Evolutionary conservation across 352 stramenopile species (phyloP), one percentile per base, ranked within the genome.

Genomic region (Phytophthora pinifolia): DNA sequence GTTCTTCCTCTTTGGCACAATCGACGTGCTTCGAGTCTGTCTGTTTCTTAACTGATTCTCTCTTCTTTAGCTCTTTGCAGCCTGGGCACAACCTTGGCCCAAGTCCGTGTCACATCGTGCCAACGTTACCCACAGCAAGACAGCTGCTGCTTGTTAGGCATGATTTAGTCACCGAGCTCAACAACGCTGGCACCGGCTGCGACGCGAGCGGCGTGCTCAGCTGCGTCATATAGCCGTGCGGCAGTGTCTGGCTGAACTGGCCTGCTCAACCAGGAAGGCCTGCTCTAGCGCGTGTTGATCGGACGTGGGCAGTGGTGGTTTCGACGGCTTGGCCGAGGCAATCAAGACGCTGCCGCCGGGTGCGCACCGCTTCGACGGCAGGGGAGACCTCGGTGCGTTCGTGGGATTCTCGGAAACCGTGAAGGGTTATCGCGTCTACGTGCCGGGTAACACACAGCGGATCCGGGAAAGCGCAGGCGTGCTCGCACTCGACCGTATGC

Each of bases 191-290:
- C 12, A 57, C 37, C 1, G 49, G 18, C 49, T 57, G 49, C 1
- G 49, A 35, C 49, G 29, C 29, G 7, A 48, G 30, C 17, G 37
- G 37, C 6, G 29, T 48, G 17, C 37, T 48, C 18, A 49, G 5
- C 14, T 59, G 51, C 30, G 7, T 45, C 41, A 52, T 35, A 30
- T 35, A 59, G 32, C 25, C 33, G 13, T 59, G 42, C 15, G 33
- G 38, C 6, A 44, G 31, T 9, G 50, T 58, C 39, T 58, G 31
- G 6, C 45, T 49, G 38, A 48, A 48, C 31, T 51, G 13, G 10
- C 42, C n/a, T 59, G 41, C 15, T 59, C 32, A 8, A 14, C 8
- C 41, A 46, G 13, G 12, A 59, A 46, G n/a, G 32, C 33, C 6
- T 13, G 1, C 12, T 59, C 51, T 0, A 46, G n/a, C 30, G 33